Evolutionary conservation across 345 rosid species (phyloP).

Genomic region (Hirschfeldia incana): DNA sequence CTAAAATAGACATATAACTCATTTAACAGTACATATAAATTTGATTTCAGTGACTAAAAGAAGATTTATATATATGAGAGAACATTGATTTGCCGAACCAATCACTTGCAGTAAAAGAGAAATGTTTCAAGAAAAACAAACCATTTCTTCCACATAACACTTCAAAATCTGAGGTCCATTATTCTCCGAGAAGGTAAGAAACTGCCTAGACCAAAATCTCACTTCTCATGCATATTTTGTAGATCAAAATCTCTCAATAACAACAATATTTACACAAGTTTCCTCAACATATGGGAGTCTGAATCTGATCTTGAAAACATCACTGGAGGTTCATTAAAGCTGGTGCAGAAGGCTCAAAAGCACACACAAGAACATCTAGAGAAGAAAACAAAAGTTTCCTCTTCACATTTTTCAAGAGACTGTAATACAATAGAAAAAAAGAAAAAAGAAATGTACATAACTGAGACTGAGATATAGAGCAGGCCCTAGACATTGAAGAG

Average conservation of each 20-base stretch:
- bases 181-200: slow-evolving; percentile 49
- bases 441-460: slow-evolving; percentile 78
- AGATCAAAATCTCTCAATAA: slow-evolving; percentile 33
- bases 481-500: slow-evolving; percentile 80
- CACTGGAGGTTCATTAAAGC: slow-evolving; percentile 1
- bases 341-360: not conserved
- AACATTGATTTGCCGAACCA: slow-evolving; percentile 19
- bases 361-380: slow-evolving; percentile 1
- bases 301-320: slow-evolving; percentile 22
- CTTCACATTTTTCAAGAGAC: slow-evolving; percentile 11
- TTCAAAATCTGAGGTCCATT: slow-evolving; percentile 53
- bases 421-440: slow-evolving; percentile 50
- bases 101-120: slow-evolving; percentile 26
- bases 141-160: slow-evolving; percentile 52
- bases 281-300: slow-evolving; percentile 37
- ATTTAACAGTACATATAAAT: not conserved
- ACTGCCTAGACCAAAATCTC: slow-evolving; percentile 42
- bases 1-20: slow-evolving; percentile 3
- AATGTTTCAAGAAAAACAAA: slow-evolving; percentile 48
- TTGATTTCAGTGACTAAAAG: not conserved
- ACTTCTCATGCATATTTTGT: slow-evolving; percentile 31
- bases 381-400: slow-evolving; percentile 25
- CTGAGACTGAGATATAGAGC: slow-evolving; percentile 67
- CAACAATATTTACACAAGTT: slow-evolving; percentile 26
- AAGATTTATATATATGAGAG: slow-evolving; percentile 13